Base-by-base conservation (phyloP, 164 flowering plant genomes). In the Vitis amurensis region DNA sequence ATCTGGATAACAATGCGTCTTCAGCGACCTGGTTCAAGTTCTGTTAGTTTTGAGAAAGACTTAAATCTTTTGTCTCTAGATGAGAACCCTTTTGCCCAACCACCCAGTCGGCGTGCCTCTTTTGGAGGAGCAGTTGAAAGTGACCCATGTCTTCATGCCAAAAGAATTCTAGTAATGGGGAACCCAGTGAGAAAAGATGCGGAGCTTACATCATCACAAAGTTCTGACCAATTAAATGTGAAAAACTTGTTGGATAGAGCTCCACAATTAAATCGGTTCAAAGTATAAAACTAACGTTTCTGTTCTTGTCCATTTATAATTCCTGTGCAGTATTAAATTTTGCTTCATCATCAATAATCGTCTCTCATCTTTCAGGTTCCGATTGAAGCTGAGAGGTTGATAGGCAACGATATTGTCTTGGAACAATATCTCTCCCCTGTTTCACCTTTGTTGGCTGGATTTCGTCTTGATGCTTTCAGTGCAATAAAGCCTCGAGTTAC, bases 91-190 rank as follows among this genome's bases (percentile, higher is more conserved):
- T 88, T 90, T 69, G 69, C 97, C 11, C 76, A 82, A 78, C 74
- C 66, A 77, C 74, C 66, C 12, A 78, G 52, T 61, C 83, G 88
- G 15, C 92, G 92, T 74, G 88, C 94, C 44, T 93, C 98, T 62
- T 83, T 86, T 71, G 95, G 97, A 63, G 93, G 91, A 59, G 51
- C 82, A 56, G 67, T 56, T 77, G 86, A 84, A 61, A 78, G 73
- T 69, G 87, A 86, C 4, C 89, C 95, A 50, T 93, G 92, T 76
- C 83, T 96, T 71, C 98, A 93, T 86, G 99, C 99, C 16, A 90
- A 79, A 81, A 82, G 87, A 74, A 71, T 96, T 52, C 49, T 96
- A n/a, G 95, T 96, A 12, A 73, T 84, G 59, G 99, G 99, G 69
- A 89, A 69, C 63, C 75, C 86, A 0, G 84, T 86, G 52, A 80